Conservation (phyloP, 495 filamentous ascomycete genomes). For the Trichoderma reesei region DNA sequence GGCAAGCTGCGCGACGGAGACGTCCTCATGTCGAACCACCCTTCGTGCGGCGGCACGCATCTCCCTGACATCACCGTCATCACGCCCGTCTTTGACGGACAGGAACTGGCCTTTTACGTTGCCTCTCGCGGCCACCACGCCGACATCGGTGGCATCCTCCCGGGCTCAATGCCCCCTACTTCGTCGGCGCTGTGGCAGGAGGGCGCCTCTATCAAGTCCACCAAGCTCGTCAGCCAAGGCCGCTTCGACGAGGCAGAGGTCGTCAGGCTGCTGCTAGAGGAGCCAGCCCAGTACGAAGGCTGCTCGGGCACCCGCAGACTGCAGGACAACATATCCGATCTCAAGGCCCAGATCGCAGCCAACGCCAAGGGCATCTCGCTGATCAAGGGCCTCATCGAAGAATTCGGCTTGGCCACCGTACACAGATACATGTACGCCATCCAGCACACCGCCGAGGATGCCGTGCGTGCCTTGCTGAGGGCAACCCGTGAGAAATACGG, state of each 20-base stretch:
- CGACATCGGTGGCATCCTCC: conserved; percentile 92
- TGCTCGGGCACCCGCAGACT: conserved; percentile 85
- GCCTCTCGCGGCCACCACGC: conserved; percentile 93
- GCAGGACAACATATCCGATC: conserved; percentile 87
- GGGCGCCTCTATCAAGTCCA: conserved; percentile 85
- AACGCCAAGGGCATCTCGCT: conserved; percentile 93
- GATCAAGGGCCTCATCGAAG: conserved; percentile 72
- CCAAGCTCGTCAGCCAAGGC: conserved; percentile 87
- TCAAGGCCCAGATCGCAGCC: conserved; percentile 90
- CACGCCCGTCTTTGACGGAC: conserved; percentile 84
- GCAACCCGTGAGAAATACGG: conserved; percentile 63
- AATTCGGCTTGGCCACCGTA: conserved; percentile 82
- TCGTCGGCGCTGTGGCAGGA: conserved; percentile 90
- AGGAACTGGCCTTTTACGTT: conserved; percentile 91
- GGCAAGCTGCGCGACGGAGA: conserved; percentile 84
- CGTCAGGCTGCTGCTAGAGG: conserved; percentile 66
- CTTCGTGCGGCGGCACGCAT: conserved; percentile 73
- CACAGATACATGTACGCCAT: conserved; percentile 95
- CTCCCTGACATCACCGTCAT: conserved; percentile 90
- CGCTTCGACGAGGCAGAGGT: conserved; percentile 82
- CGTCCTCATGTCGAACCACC: conserved; percentile 92
- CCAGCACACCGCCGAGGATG: conserved; percentile 80
- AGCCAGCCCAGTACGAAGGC: conserved; percentile 76
- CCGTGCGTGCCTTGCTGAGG: conserved; percentile 75
- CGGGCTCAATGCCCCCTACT: conserved; percentile 93